These are phyloP conservation scores for Odontarrhena argentea DNA, from an alignment of 345 rosid genomes.

Conservation along the genomic window DNA sequence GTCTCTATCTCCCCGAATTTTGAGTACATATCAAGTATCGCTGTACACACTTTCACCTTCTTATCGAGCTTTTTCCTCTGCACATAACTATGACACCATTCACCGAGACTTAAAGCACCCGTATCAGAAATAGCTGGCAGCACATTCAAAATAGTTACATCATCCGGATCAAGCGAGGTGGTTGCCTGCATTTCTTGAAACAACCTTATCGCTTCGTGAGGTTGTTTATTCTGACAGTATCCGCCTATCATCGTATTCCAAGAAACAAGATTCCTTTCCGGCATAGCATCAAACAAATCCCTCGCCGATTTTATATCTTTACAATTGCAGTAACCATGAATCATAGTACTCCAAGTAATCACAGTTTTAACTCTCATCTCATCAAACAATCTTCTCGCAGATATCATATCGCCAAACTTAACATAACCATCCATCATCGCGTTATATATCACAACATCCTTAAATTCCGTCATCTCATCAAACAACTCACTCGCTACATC, in stretches of 20 bases:
- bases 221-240: slow-evolving; percentile 63
- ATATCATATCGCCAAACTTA: slow-evolving; percentile 61
- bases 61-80: slow-evolving; percentile 55
- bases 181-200: slow-evolving; percentile 66
- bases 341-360: slow-evolving; percentile 77
- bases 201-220: slow-evolving; percentile 65
- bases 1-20: slow-evolving; percentile 68
- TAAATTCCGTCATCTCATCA: slow-evolving; percentile 54
- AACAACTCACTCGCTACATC: slow-evolving; percentile 53
- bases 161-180: slow-evolving; percentile 59
- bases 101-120: slow-evolving; percentile 70
- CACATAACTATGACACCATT: slow-evolving; percentile 60
- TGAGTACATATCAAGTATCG: slow-evolving; percentile 80
- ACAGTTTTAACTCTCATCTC: slow-evolving; percentile 59
- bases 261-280: slow-evolving; percentile 61
- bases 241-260: slow-evolving; percentile 88
- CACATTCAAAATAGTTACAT: slow-evolving; percentile 63
- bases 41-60: slow-evolving; percentile 58
- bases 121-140: slow-evolving; percentile 77
- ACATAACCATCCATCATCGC: slow-evolving; percentile 70
- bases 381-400: slow-evolving; percentile 60
- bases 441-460: slow-evolving; percentile 58
- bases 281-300: slow-evolving; percentile 67
- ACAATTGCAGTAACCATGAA: slow-evolving; percentile 60
- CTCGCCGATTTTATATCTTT: slow-evolving; percentile 60